Conservation (phyloP, 1,284 basidiomycete genomes). For the Apiotrichum montevideense region DNA sequence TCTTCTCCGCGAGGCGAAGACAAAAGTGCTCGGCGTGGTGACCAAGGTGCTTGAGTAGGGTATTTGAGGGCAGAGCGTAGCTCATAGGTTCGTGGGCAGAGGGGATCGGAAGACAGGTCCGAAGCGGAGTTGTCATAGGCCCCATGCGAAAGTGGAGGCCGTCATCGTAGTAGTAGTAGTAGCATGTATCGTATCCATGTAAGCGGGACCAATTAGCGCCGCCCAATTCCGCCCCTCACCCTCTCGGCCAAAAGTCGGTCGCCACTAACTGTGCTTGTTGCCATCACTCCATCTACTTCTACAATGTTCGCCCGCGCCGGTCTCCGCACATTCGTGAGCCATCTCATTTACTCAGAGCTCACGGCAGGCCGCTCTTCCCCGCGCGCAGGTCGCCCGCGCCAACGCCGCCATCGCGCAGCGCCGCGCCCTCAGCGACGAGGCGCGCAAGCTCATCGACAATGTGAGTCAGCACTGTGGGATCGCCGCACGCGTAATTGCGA, state of each 20-base stretch:
- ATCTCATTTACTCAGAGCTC: too few species aligned
- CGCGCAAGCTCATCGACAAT: constrained; percentile 50
- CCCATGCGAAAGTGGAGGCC: too few species aligned
- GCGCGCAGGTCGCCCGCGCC: constrained; percentile 32
- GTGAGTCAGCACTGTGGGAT: constrained; percentile 25
- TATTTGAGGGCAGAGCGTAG: not conserved
- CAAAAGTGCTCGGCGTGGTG: constrained; percentile 60
- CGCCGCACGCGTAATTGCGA: too few species aligned
- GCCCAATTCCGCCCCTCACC: not conserved
- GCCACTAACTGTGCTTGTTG: not conserved
- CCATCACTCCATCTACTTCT: not conserved
- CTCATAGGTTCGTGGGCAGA: too few species aligned
- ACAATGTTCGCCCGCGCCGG: constrained; percentile 44
- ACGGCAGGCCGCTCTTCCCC: constrained; percentile 41
- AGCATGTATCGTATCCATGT: not conserved
- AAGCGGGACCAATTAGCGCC: not conserved
- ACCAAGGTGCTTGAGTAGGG: constrained; percentile 31
- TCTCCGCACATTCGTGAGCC: constrained; percentile 40
- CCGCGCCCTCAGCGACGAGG: constrained; percentile 48
- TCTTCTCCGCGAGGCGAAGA: constrained; percentile 85
- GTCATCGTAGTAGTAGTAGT: too few species aligned
- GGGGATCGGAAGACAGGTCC: too few species aligned
- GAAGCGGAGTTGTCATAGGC: too few species aligned
- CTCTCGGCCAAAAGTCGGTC: not conserved
- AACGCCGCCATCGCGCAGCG: constrained; percentile 31